Percentiles rank a stretch among this genome's conserved stretches.
These are phyloP conservation scores for Sherardia arvensis DNA, from an alignment of 257 asterid species.

Conservation along the genomic window DNA sequence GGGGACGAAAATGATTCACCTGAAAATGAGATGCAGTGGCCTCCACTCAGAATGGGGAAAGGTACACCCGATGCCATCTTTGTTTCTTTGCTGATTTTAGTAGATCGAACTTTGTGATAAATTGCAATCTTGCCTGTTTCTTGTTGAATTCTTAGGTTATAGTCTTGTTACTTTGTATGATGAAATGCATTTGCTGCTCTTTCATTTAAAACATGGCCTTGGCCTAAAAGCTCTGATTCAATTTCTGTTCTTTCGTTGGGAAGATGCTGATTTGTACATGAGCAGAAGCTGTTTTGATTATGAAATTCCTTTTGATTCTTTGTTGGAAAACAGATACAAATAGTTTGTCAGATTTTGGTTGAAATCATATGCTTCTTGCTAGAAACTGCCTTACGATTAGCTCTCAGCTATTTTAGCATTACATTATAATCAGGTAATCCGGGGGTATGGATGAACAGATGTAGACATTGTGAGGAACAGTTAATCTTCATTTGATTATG, in stretches of 20 bases:
- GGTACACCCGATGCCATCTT: slow-evolving; percentile 43
- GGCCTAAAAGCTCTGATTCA: too few species aligned
- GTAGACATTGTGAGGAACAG: too few species aligned
- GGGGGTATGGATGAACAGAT: not conserved
- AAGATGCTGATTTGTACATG: too few species aligned
- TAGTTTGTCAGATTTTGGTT: too few species aligned
- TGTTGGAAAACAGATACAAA: too few species aligned
- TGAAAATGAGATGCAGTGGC: slow-evolving; percentile 98
- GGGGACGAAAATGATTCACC: slow-evolving; percentile 83
- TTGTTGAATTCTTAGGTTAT: not conserved
- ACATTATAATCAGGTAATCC: too few species aligned
- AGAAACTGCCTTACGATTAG: not conserved
- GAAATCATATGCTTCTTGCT: not conserved
- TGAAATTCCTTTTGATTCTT: not conserved
- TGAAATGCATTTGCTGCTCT: too few species aligned
- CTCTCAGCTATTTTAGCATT: not conserved
- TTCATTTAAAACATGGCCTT: too few species aligned
- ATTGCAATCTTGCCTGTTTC: too few species aligned
- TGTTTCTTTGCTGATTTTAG: too few species aligned
- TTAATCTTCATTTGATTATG: too few species aligned
- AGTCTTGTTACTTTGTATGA: not conserved
- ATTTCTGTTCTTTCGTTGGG: not conserved
- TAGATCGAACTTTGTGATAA: too few species aligned
- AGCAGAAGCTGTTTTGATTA: not conserved
- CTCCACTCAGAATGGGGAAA: slow-evolving; percentile 95